These are phyloP conservation scores for Clitopilus hobsonii DNA, from an alignment of 768 basidiomycete genomes.

Conservation along the genomic window DNA sequence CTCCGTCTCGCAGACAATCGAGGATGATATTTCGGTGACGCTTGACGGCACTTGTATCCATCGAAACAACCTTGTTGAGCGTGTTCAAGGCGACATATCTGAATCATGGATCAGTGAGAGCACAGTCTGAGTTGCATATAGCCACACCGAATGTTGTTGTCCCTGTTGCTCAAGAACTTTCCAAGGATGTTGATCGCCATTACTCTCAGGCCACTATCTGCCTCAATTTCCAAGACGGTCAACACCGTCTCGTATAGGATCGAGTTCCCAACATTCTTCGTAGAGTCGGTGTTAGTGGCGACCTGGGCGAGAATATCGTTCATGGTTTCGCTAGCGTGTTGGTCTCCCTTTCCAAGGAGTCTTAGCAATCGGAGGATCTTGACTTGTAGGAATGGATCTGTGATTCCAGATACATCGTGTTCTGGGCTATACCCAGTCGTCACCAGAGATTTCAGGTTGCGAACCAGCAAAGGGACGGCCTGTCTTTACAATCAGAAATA, in stretches of 20 bases:
- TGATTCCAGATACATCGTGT: slow-evolving; percentile 99
- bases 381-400: slow-evolving; percentile 92
- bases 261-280: slow-evolving; percentile 97
- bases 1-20: slow-evolving; percentile 98
- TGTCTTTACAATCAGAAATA: slow-evolving; percentile 22
- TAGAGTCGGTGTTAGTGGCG: slow-evolving; percentile 97
- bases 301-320: slow-evolving; percentile 99
- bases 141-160: slow-evolving; percentile 96
- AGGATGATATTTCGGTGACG: slow-evolving; percentile 97
- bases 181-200: slow-evolving; percentile 99
- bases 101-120: neutral
- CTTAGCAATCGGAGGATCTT: slow-evolving; percentile 89
- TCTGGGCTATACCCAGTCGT: slow-evolving; percentile 98
- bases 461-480: slow-evolving; percentile 91
- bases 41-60: slow-evolving; percentile 98
- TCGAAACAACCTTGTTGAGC: slow-evolving; percentile 94
- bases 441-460: slow-evolving; percentile 90
- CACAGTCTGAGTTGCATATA: neutral
- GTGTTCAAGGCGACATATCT: slow-evolving; percentile 99
- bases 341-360: slow-evolving; percentile 82
- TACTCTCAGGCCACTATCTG: slow-evolving; percentile 90
- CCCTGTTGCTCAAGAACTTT: slow-evolving; percentile 94
- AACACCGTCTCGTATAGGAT: slow-evolving; percentile 97
- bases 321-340: slow-evolving; percentile 90
- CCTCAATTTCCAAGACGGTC: slow-evolving; percentile 95